Percentiles rank a stretch among this genome's conserved stretches.
These are phyloP conservation scores for Vanrija sp. DNA, from an alignment of 1,284 basidiomycete species.

Conservation along the genomic window DNA sequence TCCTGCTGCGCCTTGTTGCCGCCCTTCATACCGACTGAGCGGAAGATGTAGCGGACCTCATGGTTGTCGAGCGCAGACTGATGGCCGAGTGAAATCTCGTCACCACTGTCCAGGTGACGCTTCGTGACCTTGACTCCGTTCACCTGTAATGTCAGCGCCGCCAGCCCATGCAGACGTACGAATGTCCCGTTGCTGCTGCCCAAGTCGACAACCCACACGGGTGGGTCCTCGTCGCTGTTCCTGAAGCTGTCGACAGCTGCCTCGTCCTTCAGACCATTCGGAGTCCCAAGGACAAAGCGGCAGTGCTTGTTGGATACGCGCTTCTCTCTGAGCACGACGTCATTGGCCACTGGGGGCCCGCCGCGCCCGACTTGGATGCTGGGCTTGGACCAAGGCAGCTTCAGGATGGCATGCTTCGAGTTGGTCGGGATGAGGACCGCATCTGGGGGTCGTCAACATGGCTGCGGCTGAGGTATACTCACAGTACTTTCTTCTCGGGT, in stretches of 20 bases:
- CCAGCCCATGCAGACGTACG: conserved; percentile 53
- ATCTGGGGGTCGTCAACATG: conserved; percentile 31
- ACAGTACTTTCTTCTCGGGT: conserved; percentile 48
- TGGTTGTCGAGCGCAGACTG: conserved; percentile 48
- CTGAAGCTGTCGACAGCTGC: conserved; percentile 24
- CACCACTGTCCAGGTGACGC: conserved; percentile 66
- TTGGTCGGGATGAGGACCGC: conserved; percentile 47
- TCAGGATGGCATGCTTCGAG: conserved; percentile 37
- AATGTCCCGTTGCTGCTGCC: conserved; percentile 79
- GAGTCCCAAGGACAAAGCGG: conserved; percentile 33
- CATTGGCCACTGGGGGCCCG: conserved; percentile 27
- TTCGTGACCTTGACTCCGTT: conserved; percentile 63
- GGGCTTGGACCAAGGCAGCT: conserved; percentile 43
- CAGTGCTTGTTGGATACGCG: conserved; percentile 46
- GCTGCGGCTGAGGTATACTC: conserved; percentile 8
- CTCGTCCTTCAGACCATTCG: conserved; percentile 17
- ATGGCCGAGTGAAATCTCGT: conserved; percentile 75
- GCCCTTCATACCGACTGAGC: conserved; percentile 41
- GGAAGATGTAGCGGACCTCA: conserved; percentile 52
- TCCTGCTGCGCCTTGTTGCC: conserved; percentile 38
- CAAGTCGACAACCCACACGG: conserved; percentile 63
- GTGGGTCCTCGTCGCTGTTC: conserved; percentile 50
- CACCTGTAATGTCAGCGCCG: conserved; percentile 54
- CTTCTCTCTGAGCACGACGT: conserved; percentile 40
- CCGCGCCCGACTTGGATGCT: conserved; percentile 44